Percentiles rank a stretch among this genome's conserved stretches.
These are phyloP conservation scores for Aspergillus jensenii DNA, from an alignment of 2,329 filamentous ascomycete species.

Conservation along the genomic window DNA sequence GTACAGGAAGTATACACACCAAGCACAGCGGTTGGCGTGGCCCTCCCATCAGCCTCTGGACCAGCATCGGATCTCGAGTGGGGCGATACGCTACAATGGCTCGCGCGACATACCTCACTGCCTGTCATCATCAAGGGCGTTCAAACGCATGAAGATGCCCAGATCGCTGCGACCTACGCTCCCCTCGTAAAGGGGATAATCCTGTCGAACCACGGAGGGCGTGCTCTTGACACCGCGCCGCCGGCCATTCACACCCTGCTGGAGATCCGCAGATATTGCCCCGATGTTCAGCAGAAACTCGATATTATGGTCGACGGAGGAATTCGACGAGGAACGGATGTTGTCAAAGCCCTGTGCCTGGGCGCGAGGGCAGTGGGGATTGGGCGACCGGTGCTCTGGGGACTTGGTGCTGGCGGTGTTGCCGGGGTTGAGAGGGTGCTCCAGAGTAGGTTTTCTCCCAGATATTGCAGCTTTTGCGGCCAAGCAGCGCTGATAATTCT, in stretches of 20 bases:
- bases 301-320: conserved; percentile 86
- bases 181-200: conserved; percentile 79
- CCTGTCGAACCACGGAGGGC: conserved; percentile 87
- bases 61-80: conserved; percentile 46
- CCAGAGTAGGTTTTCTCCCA: neutral
- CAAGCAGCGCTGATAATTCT: neutral
- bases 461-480: no score
- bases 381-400: neutral
- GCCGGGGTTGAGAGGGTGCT: neutral
- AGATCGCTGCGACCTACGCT: conserved; percentile 70
- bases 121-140: conserved; percentile 91
- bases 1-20: conserved; percentile 81
- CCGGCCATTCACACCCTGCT: conserved; percentile 73
- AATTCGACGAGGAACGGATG: conserved; percentile 77
- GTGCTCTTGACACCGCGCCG: conserved; percentile 77
- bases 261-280: conserved; percentile 71
- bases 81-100: conserved; percentile 79
- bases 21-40: no score
- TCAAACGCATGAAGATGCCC: conserved; percentile 92
- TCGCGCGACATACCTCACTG: conserved; percentile 74
- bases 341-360: conserved; percentile 80
- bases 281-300: conserved; percentile 64
- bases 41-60: no score
- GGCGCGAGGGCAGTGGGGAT: conserved; percentile 77
- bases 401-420: neutral